A percentile compares a stretch with the other conserved stretches of the same genome.
Evolutionary conservation across 306 rosid genomes (phyloP).

Genomic region (Elaeagnus macrophylla): DNA sequence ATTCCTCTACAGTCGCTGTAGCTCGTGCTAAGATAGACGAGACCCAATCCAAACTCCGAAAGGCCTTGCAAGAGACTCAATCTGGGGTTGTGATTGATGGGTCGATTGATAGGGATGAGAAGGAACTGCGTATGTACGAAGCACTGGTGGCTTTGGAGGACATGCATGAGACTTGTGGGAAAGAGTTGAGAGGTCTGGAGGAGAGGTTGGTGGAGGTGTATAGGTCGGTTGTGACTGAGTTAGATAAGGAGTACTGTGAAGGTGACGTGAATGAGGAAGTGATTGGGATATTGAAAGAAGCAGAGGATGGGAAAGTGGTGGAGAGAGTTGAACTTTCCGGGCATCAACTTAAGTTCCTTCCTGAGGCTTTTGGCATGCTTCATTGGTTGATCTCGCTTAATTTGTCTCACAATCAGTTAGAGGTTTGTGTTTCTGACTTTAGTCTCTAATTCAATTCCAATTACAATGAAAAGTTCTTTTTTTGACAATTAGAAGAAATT

Average conservation of each 20-base stretch:
- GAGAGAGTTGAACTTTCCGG: constrained; percentile 29
- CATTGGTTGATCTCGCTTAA: constrained; percentile 43
- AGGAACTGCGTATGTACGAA: constrained; percentile 32
- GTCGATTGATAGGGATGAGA: constrained; percentile 16
- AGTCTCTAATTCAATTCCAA: not conserved
- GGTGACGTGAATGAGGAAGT: not conserved
- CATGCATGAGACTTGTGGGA: constrained; percentile 60
- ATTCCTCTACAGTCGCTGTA: constrained; percentile 49
- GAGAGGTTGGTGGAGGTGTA: constrained; percentile 54
- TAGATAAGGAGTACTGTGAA: not conserved
- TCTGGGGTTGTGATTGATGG: too few species aligned
- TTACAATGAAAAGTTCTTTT: too few species aligned
- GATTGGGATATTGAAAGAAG: constrained; percentile 1
- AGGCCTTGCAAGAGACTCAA: constrained; percentile 1
- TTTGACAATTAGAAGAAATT: too few species aligned
- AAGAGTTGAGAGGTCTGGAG: constrained; percentile 60
- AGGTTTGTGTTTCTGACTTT: constrained; percentile 22
- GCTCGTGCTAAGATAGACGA: constrained; percentile 41
- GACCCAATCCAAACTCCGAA: constrained; percentile 42
- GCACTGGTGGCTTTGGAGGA: constrained; percentile 53
- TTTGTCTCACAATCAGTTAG: constrained; percentile 50
- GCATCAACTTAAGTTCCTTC: constrained; percentile 25
- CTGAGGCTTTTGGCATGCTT: constrained; percentile 51
- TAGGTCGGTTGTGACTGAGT: constrained; percentile 28
- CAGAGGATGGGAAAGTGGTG: constrained; percentile 35